Conservation (phyloP, 768 basidiomycete genomes). For the Cantharellus cinnabarinus region DNA sequence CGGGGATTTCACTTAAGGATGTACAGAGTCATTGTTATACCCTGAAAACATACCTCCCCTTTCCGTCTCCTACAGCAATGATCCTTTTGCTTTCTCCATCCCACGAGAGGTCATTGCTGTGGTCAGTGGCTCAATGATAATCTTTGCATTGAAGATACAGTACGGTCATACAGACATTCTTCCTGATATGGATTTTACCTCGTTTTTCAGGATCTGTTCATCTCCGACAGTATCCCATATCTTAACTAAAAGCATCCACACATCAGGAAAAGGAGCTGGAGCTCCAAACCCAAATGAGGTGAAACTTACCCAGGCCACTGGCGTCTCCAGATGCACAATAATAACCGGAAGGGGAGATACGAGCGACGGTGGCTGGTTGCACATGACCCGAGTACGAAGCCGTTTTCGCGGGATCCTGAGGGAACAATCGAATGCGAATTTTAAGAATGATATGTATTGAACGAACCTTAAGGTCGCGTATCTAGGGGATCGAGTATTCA, state of each 20-base stretch:
- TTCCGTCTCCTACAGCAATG: slow-evolving; percentile 80
- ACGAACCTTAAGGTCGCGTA: slow-evolving; percentile 59
- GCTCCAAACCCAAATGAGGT: neutral
- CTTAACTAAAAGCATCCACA: slow-evolving; percentile 31
- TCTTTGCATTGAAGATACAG: neutral
- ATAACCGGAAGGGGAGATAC: slow-evolving; percentile 81
- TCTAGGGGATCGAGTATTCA: slow-evolving; percentile 22
- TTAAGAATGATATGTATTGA: neutral
- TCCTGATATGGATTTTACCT: slow-evolving; percentile 56
- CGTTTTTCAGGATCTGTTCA: slow-evolving; percentile 63
- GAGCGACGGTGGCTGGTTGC: slow-evolving; percentile 70
- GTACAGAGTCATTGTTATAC: neutral
- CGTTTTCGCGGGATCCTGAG: slow-evolving; percentile 43
- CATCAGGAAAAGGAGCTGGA: neutral
- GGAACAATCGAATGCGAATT: neutral
- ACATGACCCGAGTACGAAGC: slow-evolving; percentile 60
- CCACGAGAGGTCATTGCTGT: slow-evolving; percentile 86
- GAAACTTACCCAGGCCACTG: slow-evolving; percentile 47
- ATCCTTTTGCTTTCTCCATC: slow-evolving; percentile 94
- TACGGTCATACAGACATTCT: slow-evolving; percentile 32
- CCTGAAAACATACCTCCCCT: slow-evolving; percentile 44
- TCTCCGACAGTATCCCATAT: slow-evolving; percentile 88
- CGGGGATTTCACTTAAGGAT: neutral
- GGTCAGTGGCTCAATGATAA: slow-evolving; percentile 9
- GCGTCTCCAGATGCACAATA: slow-evolving; percentile 87